Base-by-base conservation (phyloP, 2,329 filamentous ascomycete species). In the Graphilbum fragrans region DNA sequence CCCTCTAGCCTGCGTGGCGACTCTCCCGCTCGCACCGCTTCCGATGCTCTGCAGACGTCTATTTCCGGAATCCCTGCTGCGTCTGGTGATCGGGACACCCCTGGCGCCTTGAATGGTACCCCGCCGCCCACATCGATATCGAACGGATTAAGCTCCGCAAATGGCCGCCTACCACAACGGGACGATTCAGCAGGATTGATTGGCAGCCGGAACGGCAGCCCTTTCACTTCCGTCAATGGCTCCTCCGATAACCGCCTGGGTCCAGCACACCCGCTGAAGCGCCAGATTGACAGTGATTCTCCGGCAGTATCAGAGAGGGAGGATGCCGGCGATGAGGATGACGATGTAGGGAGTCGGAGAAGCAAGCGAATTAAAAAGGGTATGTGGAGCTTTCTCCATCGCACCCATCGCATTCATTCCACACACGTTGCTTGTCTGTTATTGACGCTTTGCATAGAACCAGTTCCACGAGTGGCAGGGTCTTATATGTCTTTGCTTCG, bases 401-500 rank as follows among this genome's bases (percentile, higher is more conserved):
- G 12, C 12, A 32, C 19, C 20, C 41, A 48, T 49, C 29, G 5
- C 18, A 39, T 14, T 19, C 8, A 21, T n/a, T 6, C 10, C 17
- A 22, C 9, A 3, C 19, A 5, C 29, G 14, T 7, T 32, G 16
- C 29, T n/a, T n/a, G n/a, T n/a, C n/a, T n/a, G 12, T 36, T n/a
- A 14, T 33, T 41, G 20, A 38, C 31, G 9, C 5, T 20, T 20
- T 10, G 25, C 7, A 2, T n/a, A 69, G 74, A 77, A 60, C 66
- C 69, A 35, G 74, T 80, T 29, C 86, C 90, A 35, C 94, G 86
- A 27, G 86, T 98, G 50, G 87, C 87, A 49, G 92, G 92, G 41
- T 96, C 90, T 40, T 87, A 96, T 63, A 96, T 96, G 87, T 92
- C 86, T 46, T 77, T 90, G 54, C 87, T 94, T 55, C 84, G 90